Evolutionary conservation across 306 rosid species (phyloP).

Genomic region (Crataegus laevigata): DNA sequence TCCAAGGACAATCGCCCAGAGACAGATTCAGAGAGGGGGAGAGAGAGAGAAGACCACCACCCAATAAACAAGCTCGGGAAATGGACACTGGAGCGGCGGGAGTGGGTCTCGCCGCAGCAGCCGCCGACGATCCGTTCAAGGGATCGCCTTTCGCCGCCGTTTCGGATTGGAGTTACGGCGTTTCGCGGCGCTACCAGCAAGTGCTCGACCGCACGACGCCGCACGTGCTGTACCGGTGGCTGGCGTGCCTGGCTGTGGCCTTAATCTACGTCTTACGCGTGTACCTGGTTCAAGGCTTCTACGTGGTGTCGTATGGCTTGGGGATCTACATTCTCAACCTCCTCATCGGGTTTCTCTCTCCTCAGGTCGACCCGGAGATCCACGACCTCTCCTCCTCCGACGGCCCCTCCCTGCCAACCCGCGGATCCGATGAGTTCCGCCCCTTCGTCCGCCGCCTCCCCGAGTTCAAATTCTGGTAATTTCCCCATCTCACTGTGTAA

Average conservation of each 20-base stretch:
- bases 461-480: conserved; percentile 90
- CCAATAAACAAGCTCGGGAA: neutral
- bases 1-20: neutral
- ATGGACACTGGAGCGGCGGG: conserved; percentile 59
- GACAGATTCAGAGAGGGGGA: neutral
- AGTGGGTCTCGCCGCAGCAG: conserved; percentile 18
- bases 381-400: conserved; percentile 33
- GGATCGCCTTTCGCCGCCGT: conserved; percentile 32
- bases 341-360: conserved; percentile 81
- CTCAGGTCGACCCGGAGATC: conserved; percentile 94
- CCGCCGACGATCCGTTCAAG: conserved; percentile 20
- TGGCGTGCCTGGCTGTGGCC: conserved; percentile 40
- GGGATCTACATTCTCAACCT: conserved; percentile 91
- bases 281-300: conserved; percentile 73
- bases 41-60: neutral
- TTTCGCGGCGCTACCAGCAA: conserved; percentile 61
- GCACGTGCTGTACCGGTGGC: conserved; percentile 61
- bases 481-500: neutral
- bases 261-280: conserved; percentile 63
- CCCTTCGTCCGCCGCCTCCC: conserved; percentile 97
- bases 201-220: conserved; percentile 73
- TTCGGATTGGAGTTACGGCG: conserved; percentile 49
- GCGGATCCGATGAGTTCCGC: conserved; percentile 82
- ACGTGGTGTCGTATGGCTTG: conserved; percentile 77
- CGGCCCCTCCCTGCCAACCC: conserved; percentile 74